Evolutionary conservation across 2,329 filamentous ascomycete genomes (phyloP).

Genomic region (Beauveria varroae): DNA sequence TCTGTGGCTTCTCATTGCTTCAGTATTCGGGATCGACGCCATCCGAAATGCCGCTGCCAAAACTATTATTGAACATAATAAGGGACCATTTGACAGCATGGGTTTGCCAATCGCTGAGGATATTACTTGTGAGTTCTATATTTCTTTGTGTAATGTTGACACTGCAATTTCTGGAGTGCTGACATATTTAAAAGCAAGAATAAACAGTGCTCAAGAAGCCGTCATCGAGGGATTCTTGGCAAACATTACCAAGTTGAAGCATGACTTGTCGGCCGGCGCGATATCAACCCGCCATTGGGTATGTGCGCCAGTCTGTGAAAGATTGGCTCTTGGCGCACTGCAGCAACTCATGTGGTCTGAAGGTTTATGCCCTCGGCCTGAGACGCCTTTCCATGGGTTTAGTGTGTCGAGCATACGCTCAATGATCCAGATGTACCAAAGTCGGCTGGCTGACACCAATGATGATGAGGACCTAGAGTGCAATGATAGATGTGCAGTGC

Average conservation of each 20-base stretch:
- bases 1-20: neutral
- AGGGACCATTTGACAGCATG: neutral
- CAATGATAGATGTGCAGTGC: no score
- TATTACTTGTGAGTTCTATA: neutral
- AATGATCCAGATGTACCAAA: neutral
- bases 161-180: neutral
- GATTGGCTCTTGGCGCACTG: no score
- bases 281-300: no score
- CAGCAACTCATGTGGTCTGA: no score
- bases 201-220: neutral
- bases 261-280: no score
- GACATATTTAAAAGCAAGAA: neutral
- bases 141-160: neutral
- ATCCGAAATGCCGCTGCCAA: neutral
- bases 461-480: no score
- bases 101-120: neutral
- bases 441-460: no score
- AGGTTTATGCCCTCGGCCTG: no score
- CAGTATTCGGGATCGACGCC: neutral
- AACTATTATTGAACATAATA: neutral
- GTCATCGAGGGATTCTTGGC: neutral
- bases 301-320: no score
- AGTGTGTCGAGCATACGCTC: no score
- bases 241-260: no score
- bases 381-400: no score